Evolutionary conservation across 305 asterid genomes (phyloP).

Genomic region (Nicotiana rustica): DNA sequence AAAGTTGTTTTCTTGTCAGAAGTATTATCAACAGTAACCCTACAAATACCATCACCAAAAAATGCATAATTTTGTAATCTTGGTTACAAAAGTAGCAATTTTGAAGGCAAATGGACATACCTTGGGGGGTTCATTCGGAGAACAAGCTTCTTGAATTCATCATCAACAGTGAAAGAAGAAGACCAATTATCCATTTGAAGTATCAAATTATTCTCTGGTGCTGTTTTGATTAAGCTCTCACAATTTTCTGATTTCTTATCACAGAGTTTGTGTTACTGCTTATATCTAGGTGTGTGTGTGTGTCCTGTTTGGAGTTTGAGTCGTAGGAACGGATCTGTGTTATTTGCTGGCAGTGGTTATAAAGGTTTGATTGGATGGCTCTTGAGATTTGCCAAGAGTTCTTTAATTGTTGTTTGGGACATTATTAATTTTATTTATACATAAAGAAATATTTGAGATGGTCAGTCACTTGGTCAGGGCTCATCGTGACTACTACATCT

Average conservation of each 20-base stretch:
- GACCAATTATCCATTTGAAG: constrained; percentile 65
- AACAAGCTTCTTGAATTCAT: constrained; percentile 83
- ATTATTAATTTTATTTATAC: neutral
- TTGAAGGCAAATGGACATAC: constrained; percentile 42
- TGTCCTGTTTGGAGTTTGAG: neutral
- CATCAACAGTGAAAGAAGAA: constrained; percentile 65
- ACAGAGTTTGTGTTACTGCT: neutral
- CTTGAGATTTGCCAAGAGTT: constrained; percentile 67
- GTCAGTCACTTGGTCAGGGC: constrained; percentile 15
- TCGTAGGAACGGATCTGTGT: constrained; percentile 34
- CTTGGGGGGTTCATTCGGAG: constrained; percentile 85
- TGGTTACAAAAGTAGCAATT: neutral
- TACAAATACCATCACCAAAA: constrained; percentile 34
- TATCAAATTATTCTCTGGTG: neutral
- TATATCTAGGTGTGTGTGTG: constrained; percentile 34
- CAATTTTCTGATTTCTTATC: neutral
- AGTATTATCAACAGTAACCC: constrained; percentile 60
- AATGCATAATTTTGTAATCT: neutral
- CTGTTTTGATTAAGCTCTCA: neutral
- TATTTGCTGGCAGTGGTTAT: constrained; percentile 13
- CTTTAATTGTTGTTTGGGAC: constrained; percentile 1
- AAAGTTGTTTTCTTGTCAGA: constrained; percentile 58
- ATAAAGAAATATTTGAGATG: neutral
- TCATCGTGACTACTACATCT: neutral
- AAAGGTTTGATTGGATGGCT: constrained; percentile 44